Conservation (phyloP, 2,329 filamentous ascomycete species). For the Fusarium illudens region DNA sequence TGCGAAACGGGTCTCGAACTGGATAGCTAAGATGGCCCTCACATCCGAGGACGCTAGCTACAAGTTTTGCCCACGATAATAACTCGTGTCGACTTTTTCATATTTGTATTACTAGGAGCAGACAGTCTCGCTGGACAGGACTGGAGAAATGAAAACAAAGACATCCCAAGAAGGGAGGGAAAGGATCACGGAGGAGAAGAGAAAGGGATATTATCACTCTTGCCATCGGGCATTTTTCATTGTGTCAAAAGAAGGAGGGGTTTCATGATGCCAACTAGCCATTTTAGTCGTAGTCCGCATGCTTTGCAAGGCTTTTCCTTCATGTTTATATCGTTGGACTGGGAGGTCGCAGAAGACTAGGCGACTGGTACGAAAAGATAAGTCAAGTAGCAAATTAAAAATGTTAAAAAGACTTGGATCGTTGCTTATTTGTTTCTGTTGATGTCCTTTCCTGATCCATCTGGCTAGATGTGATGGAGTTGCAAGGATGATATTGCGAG, state of each 20-base stretch:
- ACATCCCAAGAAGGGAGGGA: conserved; percentile 1
- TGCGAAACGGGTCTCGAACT: not conserved
- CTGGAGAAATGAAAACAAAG: not conserved
- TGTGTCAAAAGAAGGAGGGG: conserved; percentile 28
- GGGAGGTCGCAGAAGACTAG: conserved; percentile 18
- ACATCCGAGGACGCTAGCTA: not conserved
- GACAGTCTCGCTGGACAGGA: conserved; percentile 22
- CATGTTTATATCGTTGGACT: conserved; percentile 19
- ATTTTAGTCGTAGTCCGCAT: not conserved
- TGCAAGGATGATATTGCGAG: not conserved
- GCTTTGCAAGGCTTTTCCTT: conserved; percentile 10
- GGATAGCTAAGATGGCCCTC: not conserved
- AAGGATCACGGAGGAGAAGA: not conserved
- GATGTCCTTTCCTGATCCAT: not conserved
- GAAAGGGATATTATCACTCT: conserved; percentile 4
- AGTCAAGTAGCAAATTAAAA: conserved; percentile 6
- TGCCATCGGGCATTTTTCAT: conserved; percentile 27
- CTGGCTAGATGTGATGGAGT: not conserved
- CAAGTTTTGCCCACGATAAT: conserved; percentile 10
- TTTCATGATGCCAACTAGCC: not conserved
- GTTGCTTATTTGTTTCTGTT: not conserved
- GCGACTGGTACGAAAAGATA: not conserved
- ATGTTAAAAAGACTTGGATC: not conserved
- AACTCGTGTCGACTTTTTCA: conserved; percentile 24
- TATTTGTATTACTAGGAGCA: conserved; percentile 38